Percentiles rank a stretch among this genome's conserved stretches.
Evolutionary conservation across 2,329 filamentous ascomycete species (phyloP).

Genomic region (Colletotrichum melonis): DNA sequence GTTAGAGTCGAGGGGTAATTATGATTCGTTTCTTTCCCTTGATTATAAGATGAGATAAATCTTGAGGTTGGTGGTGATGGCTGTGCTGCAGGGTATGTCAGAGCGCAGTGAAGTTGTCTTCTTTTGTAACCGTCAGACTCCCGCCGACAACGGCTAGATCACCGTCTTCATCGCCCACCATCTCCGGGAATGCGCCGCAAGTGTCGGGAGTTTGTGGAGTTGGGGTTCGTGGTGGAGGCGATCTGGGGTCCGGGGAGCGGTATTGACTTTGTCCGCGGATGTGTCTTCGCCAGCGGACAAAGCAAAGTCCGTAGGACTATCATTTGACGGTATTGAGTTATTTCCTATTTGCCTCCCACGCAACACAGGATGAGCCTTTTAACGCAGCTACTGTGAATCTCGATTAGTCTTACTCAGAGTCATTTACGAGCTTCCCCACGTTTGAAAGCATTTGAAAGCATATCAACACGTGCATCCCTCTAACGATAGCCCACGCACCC

Average conservation of each 20-base stretch:
- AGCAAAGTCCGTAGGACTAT: background rate
- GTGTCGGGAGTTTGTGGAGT: slow-evolving; percentile 11
- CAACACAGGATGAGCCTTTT: background rate
- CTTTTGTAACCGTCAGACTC: slow-evolving; percentile 22
- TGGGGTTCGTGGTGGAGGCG: slow-evolving; percentile 17
- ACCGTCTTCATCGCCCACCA: slow-evolving; percentile 4
- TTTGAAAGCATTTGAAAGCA: slow-evolving; percentile 8
- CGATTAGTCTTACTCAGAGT: background rate
- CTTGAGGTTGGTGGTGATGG: background rate
- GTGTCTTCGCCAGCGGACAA: background rate
- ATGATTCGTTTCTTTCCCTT: background rate
- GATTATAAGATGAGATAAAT: background rate
- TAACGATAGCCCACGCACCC: background rate
- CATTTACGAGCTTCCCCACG: background rate
- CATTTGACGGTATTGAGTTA: background rate
- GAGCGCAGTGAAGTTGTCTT: slow-evolving; percentile 9
- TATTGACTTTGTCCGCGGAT: background rate
- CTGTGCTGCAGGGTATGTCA: background rate
- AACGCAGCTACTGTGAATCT: background rate
- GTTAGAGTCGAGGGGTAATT: background rate
- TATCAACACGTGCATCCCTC: slow-evolving; percentile 1
- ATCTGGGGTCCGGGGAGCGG: slow-evolving; percentile 29
- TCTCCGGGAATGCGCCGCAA: slow-evolving; percentile 12
- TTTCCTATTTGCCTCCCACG: background rate
- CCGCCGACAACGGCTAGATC: slow-evolving; percentile 27